A percentile compares a stretch with the other conserved stretches of the same genome.
Conservation (phyloP, 495 filamentous ascomycete genomes). For the Penicillium coffeae region DNA sequence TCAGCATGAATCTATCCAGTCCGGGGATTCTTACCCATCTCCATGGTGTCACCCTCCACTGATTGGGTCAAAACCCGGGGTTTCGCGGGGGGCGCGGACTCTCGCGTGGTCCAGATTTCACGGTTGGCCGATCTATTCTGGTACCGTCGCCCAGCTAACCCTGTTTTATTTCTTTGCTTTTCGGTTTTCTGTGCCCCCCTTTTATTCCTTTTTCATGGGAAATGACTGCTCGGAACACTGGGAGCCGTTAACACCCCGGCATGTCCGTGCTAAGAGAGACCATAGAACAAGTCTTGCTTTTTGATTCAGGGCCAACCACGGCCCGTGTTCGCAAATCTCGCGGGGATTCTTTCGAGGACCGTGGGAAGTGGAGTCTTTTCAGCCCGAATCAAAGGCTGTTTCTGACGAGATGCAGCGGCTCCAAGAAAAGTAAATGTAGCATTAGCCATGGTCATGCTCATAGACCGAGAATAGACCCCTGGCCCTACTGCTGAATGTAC, state of each 20-base stretch:
- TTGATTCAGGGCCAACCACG: slow-evolving; percentile 6
- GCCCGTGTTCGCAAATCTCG: not conserved
- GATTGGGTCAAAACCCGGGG: slow-evolving; percentile 4
- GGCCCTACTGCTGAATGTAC: not conserved
- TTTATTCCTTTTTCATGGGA: not conserved
- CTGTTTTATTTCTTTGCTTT: not conserved
- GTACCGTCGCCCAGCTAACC: not conserved
- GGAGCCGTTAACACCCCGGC: slow-evolving; percentile 8
- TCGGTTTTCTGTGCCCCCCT: not conserved
- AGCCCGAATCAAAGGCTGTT: slow-evolving; percentile 8
- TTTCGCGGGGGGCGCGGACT: not conserved
- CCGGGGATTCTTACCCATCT: not conserved
- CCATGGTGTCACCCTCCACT: not conserved
- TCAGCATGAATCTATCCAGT: not conserved
- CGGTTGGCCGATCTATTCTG: not conserved
- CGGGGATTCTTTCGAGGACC: not conserved
- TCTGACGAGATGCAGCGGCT: slow-evolving; percentile 5
- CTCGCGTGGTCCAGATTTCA: slow-evolving; percentile 14
- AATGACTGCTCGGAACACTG: slow-evolving; percentile 5
- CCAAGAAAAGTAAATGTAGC: slow-evolving; percentile 10
- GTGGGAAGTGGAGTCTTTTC: slow-evolving; percentile 6
- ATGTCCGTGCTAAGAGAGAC: too few relatives aligned
- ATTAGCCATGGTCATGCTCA: not conserved
- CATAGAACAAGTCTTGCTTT: too few relatives aligned
- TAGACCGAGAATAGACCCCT: slow-evolving; percentile 3